Conservation (phyloP, 805 yeast species). For the Metschnikowia proteae region DNA sequence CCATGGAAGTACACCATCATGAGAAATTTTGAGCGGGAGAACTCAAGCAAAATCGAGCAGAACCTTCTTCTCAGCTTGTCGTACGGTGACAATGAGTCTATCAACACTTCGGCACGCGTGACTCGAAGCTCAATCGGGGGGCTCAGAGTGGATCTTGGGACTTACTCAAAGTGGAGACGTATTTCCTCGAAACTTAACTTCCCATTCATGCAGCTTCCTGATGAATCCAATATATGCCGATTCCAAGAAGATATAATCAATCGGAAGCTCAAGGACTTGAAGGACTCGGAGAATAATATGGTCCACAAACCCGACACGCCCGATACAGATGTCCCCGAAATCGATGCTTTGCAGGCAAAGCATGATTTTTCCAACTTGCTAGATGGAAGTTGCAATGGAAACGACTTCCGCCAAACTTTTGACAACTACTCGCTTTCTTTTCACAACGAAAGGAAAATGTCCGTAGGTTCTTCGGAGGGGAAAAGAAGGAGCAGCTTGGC, state of each 20-base stretch:
- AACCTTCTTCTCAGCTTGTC: slow-evolving; percentile 5
- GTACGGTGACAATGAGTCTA: slow-evolving; percentile 20
- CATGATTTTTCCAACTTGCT: slow-evolving; percentile 41
- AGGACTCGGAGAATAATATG: neutral
- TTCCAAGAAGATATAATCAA: slow-evolving; percentile 18
- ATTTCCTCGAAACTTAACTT: slow-evolving; percentile 31
- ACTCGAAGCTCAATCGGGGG: slow-evolving; percentile 28
- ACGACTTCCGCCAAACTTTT: slow-evolving; percentile 27
- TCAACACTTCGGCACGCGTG: slow-evolving; percentile 24
- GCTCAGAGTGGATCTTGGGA: slow-evolving; percentile 26
- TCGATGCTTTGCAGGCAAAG: slow-evolving; percentile 14
- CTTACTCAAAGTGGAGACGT: slow-evolving; percentile 39
- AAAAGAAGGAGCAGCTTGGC: slow-evolving; percentile 15
- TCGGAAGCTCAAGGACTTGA: slow-evolving; percentile 1
- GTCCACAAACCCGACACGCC: neutral
- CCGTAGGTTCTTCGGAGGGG: slow-evolving; percentile 7
- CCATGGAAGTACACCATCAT: slow-evolving; percentile 64
- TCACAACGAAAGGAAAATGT: slow-evolving; percentile 6
- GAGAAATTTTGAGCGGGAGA: slow-evolving; percentile 36
- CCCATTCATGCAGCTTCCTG: slow-evolving; percentile 47
- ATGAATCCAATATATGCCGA: slow-evolving; percentile 27
- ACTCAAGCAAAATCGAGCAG: slow-evolving; percentile 25
- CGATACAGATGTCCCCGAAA: slow-evolving; percentile 2
- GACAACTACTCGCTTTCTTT: slow-evolving; percentile 28
- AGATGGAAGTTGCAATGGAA: slow-evolving; percentile 26